Conservation (phyloP, 129 eudicot genomes). For the Artemisia annua region DNA sequence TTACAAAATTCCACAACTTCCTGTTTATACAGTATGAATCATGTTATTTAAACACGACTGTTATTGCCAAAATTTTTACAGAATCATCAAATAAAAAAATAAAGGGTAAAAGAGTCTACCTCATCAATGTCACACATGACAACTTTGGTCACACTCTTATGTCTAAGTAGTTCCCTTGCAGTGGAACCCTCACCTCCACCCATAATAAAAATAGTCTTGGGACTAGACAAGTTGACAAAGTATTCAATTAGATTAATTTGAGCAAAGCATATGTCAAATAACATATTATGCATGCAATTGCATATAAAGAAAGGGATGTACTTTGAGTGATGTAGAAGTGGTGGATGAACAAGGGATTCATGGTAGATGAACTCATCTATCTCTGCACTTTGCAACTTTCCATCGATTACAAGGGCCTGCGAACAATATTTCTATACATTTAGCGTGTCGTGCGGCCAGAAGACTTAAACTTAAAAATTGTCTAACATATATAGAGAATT, state of each 20-base stretch:
- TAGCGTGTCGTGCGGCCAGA: neutral
- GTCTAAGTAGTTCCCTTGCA: constrained; percentile 92
- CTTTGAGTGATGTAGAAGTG: constrained; percentile 87
- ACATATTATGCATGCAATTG: neutral
- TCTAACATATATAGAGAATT: too few species aligned
- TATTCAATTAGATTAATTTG: neutral
- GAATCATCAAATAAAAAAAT: neutral
- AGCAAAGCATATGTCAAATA: neutral
- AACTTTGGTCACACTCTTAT: constrained; percentile 72
- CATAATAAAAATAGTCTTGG: constrained; percentile 87
- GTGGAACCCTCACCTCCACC: constrained; percentile 99
- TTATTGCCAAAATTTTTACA: neutral
- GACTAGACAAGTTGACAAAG: constrained; percentile 44
- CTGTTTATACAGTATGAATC: constrained; percentile 11
- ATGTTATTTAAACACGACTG: neutral
- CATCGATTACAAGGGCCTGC: constrained; percentile 92
- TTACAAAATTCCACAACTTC: constrained; percentile 77
- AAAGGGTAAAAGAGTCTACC: constrained; percentile 29
- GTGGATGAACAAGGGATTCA: constrained; percentile 93
- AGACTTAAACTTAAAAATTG: too few species aligned
- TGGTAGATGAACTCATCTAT: constrained; percentile 95
- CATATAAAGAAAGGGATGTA: constrained; percentile 6
- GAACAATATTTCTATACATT: neutral
- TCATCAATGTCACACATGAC: constrained; percentile 98
- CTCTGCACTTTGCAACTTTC: constrained; percentile 99